Base-by-base conservation (phyloP, 306 rosid species). In the Dryas octopetala region DNA sequence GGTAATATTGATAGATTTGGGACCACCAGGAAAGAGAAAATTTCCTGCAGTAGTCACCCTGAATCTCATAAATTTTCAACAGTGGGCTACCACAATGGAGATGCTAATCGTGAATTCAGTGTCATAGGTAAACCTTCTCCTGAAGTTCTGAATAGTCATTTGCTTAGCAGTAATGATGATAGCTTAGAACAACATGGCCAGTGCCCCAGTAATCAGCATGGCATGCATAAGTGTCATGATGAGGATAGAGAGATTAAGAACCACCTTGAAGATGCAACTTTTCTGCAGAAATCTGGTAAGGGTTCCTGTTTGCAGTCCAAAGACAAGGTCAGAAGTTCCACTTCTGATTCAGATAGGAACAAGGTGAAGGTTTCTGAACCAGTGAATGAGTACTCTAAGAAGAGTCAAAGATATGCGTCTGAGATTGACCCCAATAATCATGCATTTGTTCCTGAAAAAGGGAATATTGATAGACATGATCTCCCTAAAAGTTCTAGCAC, bases 341-440 rank as follows among this genome's bases (percentile, higher is more conserved):
- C 74, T 66, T 81, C 79, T 74, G 76, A 78, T 80, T 68, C 75
- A 62, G 85, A 81, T 51, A 77, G 75, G 43, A 76, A 78, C 69
- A 84, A 81, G 66, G 65, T 19, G 54, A 87, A 85, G 80, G 75
- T 63, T 70, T 86, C 68, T 49, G 86, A 76, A 85, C 80, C 76
- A 19, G 85, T 68, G 79, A 78, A 60, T 80, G 81, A 76, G 71
- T 75, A 67, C 85, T 78, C 87, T 51, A 84, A 81, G 75, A 84
- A 70, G 79, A 78, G 74, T 72, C 80, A 74, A 71, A 78, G 68
- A 45, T 66, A 41, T 73, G 82, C 71, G 49, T 66, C 85, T 64
- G 83, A 82, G 74, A 69, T 79, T 79, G 85, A 78, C 66, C 74
- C 77, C 38, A 78, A 71, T 79, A 70, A 83, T 65, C 74, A n/a